These are phyloP conservation scores for Agaricus subrufescens DNA, from an alignment of 768 basidiomycete genomes.

Conservation along the genomic window DNA sequence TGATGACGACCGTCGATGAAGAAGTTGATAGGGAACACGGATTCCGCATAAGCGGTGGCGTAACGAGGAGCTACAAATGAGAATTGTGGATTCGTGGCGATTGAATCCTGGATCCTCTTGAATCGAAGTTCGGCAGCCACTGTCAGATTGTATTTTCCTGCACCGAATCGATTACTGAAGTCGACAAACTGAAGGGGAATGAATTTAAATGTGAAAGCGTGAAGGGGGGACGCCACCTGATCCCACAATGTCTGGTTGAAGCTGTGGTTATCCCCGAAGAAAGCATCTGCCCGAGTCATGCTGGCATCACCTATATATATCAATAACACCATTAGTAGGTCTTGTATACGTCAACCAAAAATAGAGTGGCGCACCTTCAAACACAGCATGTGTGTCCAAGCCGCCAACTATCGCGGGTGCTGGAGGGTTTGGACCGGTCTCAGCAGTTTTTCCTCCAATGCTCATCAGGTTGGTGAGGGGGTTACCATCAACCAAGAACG, in stretches of 20 bases:
- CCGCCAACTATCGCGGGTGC: constrained; percentile 14
- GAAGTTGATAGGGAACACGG: constrained; percentile 13
- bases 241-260: constrained; percentile 18
- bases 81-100: constrained; percentile 15
- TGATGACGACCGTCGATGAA: constrained; percentile 16
- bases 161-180: constrained; percentile 15
- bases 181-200: constrained; percentile 7
- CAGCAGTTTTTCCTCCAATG: constrained; percentile 12
- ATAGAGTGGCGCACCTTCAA: constrained; percentile 9
- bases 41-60: constrained; percentile 16
- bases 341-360: neutral
- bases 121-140: constrained; percentile 13
- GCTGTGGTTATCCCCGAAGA: constrained; percentile 18
- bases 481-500: constrained; percentile 14
- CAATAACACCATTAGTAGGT: neutral
- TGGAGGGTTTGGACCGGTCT: constrained; percentile 13
- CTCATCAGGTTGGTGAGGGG: constrained; percentile 13
- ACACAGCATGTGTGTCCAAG: constrained; percentile 14
- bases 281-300: constrained; percentile 13
- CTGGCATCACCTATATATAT: constrained; percentile 10
- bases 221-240: constrained; percentile 5
- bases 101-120: constrained; percentile 17
- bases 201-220: neutral
- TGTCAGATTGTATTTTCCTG: constrained; percentile 15
- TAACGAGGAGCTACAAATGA: constrained; percentile 14